Evolutionary conservation across 306 rosid genomes (phyloP).

Genomic region (Vigna mungo): DNA sequence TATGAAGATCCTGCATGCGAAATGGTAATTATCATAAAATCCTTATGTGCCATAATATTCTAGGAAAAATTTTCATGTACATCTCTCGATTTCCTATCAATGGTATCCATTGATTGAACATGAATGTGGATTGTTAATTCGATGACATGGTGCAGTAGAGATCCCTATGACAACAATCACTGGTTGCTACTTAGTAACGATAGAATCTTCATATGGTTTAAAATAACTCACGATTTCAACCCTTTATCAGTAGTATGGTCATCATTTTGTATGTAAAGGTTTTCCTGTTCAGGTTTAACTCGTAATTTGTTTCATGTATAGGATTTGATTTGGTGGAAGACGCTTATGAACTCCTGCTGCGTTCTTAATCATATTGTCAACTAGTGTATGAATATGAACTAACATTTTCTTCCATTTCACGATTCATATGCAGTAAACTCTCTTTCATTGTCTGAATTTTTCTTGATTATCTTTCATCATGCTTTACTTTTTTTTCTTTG

Average conservation of each 20-base stretch:
- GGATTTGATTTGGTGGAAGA: too few relatives aligned
- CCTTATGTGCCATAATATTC: not conserved
- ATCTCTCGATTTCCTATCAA: not conserved
- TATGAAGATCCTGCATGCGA: conserved; percentile 34
- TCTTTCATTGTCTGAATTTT: not conserved
- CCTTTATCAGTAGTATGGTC: conserved; percentile 6
- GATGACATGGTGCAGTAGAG: conserved; percentile 2
- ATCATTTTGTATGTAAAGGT: not conserved
- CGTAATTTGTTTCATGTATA: not conserved
- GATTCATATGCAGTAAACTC: conserved; percentile 30
- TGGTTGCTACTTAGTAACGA: conserved; percentile 10
- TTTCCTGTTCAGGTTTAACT: conserved; percentile 19
- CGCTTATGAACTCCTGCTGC: too few relatives aligned
- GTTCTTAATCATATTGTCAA: not conserved
- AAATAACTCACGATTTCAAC: conserved; percentile 18
- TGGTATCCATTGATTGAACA: conserved; percentile 21
- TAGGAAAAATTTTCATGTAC: too few relatives aligned
- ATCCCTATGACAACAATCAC: conserved; percentile 25
- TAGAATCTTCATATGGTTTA: conserved; percentile 7
- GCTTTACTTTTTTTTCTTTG: not conserved
- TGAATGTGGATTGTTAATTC: conserved; percentile 13
- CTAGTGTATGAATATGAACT: not conserved
- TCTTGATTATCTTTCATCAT: not conserved
- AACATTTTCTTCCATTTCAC: conserved; percentile 24
- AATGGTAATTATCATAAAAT: conserved; percentile 19